phyloP scores from a whole-genome alignment of 306 rosid species.

The Sphenostylis stenocarpa region DNA sequence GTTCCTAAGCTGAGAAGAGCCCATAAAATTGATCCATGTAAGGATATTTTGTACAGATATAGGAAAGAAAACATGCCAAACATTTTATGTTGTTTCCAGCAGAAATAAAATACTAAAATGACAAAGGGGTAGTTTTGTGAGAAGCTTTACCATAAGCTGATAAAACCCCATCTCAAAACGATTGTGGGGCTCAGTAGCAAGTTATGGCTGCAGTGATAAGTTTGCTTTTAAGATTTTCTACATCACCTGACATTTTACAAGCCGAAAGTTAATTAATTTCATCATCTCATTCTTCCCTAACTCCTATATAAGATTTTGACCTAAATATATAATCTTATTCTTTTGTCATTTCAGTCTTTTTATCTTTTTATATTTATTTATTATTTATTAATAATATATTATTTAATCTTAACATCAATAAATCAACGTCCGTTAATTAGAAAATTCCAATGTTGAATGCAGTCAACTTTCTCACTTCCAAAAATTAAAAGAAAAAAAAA shows the following conservation, averaged over 20 bases:
- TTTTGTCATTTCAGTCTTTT: too few species aligned
- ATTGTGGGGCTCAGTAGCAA: conserved; percentile 40
- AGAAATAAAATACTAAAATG: neutral
- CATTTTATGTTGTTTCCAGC: conserved; percentile 5
- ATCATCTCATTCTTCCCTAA: too few species aligned
- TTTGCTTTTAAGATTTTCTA: conserved; percentile 42
- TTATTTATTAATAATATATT: too few species aligned
- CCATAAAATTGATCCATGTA: conserved; percentile 65
- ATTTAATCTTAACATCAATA: too few species aligned
- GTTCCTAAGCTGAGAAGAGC: conserved; percentile 63
- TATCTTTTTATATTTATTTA: too few species aligned
- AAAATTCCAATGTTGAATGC: too few species aligned
- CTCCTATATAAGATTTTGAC: too few species aligned
- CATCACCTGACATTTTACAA: conserved; percentile 51
- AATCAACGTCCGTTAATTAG: too few species aligned
- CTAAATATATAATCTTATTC: too few species aligned
- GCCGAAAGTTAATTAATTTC: too few species aligned
- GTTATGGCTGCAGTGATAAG: conserved; percentile 49
- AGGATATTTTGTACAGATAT: conserved; percentile 69
- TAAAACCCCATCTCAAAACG: conserved; percentile 68
- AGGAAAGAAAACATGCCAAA: neutral
- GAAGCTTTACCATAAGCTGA: conserved; percentile 61
- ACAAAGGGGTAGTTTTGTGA: neutral
- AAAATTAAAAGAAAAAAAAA: too few species aligned
- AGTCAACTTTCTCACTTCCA: too few species aligned